Evolutionary conservation across 2,329 filamentous ascomycete species (phyloP).

Genomic region (Colletotrichum cereale): DNA sequence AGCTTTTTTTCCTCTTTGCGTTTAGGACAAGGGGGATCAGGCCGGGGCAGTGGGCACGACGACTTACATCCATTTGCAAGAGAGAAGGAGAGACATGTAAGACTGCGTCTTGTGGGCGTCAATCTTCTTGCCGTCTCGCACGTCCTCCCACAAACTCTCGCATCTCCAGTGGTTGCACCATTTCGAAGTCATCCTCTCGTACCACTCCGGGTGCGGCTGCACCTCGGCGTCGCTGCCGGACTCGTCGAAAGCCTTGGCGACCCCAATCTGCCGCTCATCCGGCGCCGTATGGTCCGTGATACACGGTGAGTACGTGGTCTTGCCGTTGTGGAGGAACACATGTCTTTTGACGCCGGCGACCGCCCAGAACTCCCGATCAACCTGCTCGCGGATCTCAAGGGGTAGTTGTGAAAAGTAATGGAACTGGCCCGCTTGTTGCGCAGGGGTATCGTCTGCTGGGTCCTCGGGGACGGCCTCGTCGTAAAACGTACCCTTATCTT

Average conservation of each 20-base stretch:
- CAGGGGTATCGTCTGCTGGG: background rate
- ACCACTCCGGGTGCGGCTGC: slow-evolving; percentile 38
- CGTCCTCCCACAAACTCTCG: slow-evolving; percentile 35
- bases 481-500: background rate
- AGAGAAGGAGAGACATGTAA: slow-evolving; percentile 35
- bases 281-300: slow-evolving; percentile 34
- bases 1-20: background rate
- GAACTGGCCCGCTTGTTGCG: slow-evolving; percentile 22
- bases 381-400: slow-evolving; percentile 37
- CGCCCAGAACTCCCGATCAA: slow-evolving; percentile 33
- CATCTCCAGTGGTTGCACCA: slow-evolving; percentile 43
- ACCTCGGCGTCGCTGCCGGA: background rate
- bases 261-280: slow-evolving; percentile 34
- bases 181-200: slow-evolving; percentile 32
- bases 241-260: slow-evolving; percentile 21
- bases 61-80: slow-evolving; percentile 38
- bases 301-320: slow-evolving; percentile 26
- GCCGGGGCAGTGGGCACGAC: too few species aligned
- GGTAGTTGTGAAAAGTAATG: slow-evolving; percentile 31
- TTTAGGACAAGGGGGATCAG: background rate
- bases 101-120: slow-evolving; percentile 15
- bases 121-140: slow-evolving; percentile 4
- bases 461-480: background rate
- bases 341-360: slow-evolving; percentile 30
- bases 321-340: slow-evolving; percentile 15